Percentiles rank a stretch among this genome's conserved stretches.
Evolutionary conservation across 2,329 filamentous ascomycete species (phyloP).

Genomic region (Aspergillus transmontanensis): DNA sequence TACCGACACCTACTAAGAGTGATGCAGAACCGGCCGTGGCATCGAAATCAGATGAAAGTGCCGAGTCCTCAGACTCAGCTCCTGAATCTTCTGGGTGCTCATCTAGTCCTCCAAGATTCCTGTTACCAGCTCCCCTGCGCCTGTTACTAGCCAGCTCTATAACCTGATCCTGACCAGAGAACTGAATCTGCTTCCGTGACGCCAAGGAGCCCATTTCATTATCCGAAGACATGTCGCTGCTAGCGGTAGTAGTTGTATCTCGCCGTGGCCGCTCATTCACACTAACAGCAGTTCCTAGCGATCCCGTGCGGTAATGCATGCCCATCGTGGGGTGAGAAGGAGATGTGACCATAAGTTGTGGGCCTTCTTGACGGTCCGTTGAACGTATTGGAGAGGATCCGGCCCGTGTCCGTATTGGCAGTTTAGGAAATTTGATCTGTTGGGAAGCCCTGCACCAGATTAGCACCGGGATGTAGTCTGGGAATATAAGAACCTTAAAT

Average conservation of each 20-base stretch:
- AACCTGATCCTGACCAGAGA: conserved; percentile 40
- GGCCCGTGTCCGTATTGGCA: conserved; percentile 83
- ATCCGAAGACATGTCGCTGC: conserved; percentile 67
- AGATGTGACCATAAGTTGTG: conserved; percentile 57
- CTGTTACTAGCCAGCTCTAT: conserved; percentile 35
- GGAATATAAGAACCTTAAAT: neutral
- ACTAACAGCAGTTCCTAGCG: conserved; percentile 57
- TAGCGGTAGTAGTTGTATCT: conserved; percentile 66
- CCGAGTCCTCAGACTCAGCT: conserved; percentile 51
- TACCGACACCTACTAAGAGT: conserved; percentile 55
- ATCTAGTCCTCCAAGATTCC: conserved; percentile 36
- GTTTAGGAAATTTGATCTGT: conserved; percentile 94
- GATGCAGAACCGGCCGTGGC: conserved; percentile 59
- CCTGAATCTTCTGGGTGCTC: conserved; percentile 51
- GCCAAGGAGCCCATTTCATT: conserved; percentile 60
- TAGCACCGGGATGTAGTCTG: conserved; percentile 12
- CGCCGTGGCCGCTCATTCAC: conserved; percentile 57
- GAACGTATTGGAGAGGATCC: conserved; percentile 82
- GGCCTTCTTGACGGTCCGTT: conserved; percentile 46
- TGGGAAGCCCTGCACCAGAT: conserved; percentile 65
- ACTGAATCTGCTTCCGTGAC: conserved; percentile 57
- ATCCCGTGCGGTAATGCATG: conserved; percentile 55
- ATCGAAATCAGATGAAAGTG: conserved; percentile 57
- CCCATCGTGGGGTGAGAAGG: conserved; percentile 54
- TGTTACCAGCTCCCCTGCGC: conserved; percentile 29